These are phyloP conservation scores for Capsicum rhomboideum DNA, from an alignment of 257 asterid genomes.

Conservation along the genomic window DNA sequence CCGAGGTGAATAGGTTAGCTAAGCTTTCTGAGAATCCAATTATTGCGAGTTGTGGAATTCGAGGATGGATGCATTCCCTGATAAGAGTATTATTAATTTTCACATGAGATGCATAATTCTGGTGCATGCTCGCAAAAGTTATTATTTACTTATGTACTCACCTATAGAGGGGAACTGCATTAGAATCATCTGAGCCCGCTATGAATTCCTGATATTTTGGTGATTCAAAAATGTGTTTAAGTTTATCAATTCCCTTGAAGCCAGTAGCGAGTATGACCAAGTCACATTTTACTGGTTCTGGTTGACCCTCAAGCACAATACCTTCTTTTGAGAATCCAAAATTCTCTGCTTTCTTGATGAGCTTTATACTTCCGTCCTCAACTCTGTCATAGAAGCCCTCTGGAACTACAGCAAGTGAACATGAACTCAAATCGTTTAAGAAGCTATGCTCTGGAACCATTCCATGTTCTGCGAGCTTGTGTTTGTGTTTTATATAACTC, in stretches of 20 bases:
- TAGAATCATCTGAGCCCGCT: conserved; percentile 1
- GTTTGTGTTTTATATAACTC: conserved; percentile 18
- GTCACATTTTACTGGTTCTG: conserved; percentile 18
- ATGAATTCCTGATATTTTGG: conserved; percentile 17
- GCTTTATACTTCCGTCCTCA: conserved; percentile 39
- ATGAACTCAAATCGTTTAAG: conserved; percentile 22
- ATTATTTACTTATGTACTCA: background rate
- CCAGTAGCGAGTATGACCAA: conserved; percentile 43
- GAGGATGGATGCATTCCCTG: conserved; percentile 42
- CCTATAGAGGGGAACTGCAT: conserved; percentile 35
- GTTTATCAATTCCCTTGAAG: conserved; percentile 32
- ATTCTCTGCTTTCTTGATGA: conserved; percentile 20
- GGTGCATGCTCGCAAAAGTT: background rate
- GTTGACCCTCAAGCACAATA: conserved; percentile 14
- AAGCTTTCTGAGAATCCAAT: conserved; percentile 34
- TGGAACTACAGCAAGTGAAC: conserved; percentile 25
- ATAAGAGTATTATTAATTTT: background rate
- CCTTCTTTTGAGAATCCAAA: conserved; percentile 34
- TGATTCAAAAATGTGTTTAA: conserved; percentile 21
- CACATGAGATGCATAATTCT: background rate
- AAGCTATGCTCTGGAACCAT: conserved; percentile 40
- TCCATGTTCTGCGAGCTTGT: conserved; percentile 18
- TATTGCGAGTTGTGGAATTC: conserved; percentile 42
- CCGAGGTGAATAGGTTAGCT: conserved; percentile 29
- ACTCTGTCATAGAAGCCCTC: conserved; percentile 39